phyloP scores from a whole-genome alignment of 176 grass and related monocot species.

The Poa pratensis region DNA sequence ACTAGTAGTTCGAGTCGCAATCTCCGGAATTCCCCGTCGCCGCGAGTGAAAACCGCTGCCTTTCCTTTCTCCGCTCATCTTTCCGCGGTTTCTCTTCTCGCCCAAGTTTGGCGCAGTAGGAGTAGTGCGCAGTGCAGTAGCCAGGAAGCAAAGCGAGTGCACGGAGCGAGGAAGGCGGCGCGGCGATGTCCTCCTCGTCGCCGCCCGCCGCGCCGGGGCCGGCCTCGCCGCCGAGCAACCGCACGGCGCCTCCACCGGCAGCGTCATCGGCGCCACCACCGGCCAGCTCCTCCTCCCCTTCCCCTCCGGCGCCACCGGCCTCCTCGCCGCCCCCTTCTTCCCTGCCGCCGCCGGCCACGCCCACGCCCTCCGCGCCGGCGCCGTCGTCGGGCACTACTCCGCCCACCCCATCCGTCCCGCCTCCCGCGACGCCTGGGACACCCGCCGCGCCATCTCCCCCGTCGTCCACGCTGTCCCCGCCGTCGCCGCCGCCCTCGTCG shows the following conservation, averaged over 20 bases:
- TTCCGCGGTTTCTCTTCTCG: conserved; percentile 17
- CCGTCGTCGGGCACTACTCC: background rate
- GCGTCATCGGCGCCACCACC: conserved; percentile 24
- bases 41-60: background rate
- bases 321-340: conserved; percentile 30
- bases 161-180: background rate
- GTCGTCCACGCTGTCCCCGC: background rate
- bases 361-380: conserved; percentile 25
- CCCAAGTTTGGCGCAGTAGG: background rate
- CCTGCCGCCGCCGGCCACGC: background rate
- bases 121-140: background rate
- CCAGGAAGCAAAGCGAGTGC: background rate
- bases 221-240: conserved; percentile 25
- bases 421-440: conserved; percentile 12
- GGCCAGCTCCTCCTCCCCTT: conserved; percentile 27
- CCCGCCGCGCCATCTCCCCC: conserved; percentile 19
- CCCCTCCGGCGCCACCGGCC: conserved; percentile 39
- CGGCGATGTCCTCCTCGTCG: conserved; percentile 45
- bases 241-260: conserved; percentile 37
- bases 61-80: background rate
- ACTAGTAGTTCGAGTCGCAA: background rate
- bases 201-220: conserved; percentile 35
- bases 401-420: conserved; percentile 21
- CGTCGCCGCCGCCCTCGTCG: conserved; percentile 23
- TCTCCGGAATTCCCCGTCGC: conserved; percentile 10